Base-by-base conservation (phyloP, 805 yeast species). In the Nakazawaea ernobii region DNA sequence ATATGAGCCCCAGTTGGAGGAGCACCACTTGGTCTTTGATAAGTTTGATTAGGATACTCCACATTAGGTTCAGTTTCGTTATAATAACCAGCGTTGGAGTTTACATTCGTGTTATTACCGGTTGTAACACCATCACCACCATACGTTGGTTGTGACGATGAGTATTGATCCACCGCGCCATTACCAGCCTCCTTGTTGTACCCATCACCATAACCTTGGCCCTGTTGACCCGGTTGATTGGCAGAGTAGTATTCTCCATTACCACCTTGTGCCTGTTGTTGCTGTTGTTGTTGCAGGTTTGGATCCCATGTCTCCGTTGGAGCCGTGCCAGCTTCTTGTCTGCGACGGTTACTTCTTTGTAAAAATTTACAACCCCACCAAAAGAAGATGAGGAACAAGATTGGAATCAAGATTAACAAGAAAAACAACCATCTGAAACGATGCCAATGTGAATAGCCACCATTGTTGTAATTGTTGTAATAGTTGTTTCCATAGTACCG, bases 381-480 rank as follows among this genome's bases (percentile, higher is more conserved):
- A 20, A 46, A 42, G 14, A 13, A 36, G 11, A 46, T 14, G 15
- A 46, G 27, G 15, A 35, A 36, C 9, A 37, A 24, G 5, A 46
- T 37, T 26, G 49, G 49, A 14, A 46, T 13, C 1, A 46, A 17
- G 6, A 46, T 20, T n/a, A 46, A 10, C 13, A 46, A 27, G 17
- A 46, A 42, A n/a, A 46, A 37, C 8, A 42, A 36, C 49, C 49
- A 46, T 46, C 46, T 46, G 11, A 10, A 42, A n/a, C 42, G 17
- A 33, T 37, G 28, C 46, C 45, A 46, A 14, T 10, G 17, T n/a
- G 45, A 42, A 24, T 13, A 20, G 11, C 17, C 30, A 14, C 37
- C 35, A 28, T 38, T 15, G 39, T 14, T 9, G 30, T 33, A 39
- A 39, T 14, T 10, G 32, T 33, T 24, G 33, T 28, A 29, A 39